phyloP scores from a whole-genome alignment of 2,329 filamentous ascomycete genomes.

The Dactylellina leptospora region DNA sequence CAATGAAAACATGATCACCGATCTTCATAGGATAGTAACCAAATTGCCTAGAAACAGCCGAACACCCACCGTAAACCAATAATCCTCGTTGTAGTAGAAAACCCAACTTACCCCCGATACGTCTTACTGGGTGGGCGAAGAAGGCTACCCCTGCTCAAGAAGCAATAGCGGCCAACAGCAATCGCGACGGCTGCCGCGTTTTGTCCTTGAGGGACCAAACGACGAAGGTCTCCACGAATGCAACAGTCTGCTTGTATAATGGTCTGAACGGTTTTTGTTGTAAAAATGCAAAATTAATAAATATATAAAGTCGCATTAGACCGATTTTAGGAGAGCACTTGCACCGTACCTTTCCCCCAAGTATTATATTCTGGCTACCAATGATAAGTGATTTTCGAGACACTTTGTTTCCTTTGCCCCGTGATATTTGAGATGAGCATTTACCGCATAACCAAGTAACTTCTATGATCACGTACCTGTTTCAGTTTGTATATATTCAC shows the following conservation, averaged over 20 bases:
- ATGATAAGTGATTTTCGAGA: slow-evolving; percentile 89
- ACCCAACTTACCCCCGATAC: slow-evolving; percentile 73
- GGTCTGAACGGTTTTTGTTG: slow-evolving; percentile 63
- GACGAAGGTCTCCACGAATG: slow-evolving; percentile 86
- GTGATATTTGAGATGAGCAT: not conserved
- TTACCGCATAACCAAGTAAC: not conserved
- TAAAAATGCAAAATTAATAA: not conserved
- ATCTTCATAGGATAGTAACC: slow-evolving; percentile 90
- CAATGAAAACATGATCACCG: slow-evolving; percentile 93
- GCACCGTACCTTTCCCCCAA: slow-evolving; percentile 74
- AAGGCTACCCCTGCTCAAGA: slow-evolving; percentile 79
- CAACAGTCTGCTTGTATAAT: slow-evolving; percentile 95
- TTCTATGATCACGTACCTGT: slow-evolving; percentile 12
- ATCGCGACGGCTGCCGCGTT: slow-evolving; percentile 72
- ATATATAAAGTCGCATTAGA: not conserved
- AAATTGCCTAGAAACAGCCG: slow-evolving; percentile 62
- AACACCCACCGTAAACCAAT: not conserved
- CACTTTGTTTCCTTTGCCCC: slow-evolving; percentile 83
- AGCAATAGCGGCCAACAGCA: slow-evolving; percentile 88
- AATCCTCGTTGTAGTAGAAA: not conserved
- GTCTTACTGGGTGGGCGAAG: slow-evolving; percentile 84
- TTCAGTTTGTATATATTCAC: slow-evolving; percentile 51
- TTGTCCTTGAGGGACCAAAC: slow-evolving; percentile 63
- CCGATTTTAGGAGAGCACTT: not conserved
- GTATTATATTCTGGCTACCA: slow-evolving; percentile 96